Evolutionary conservation across 169 alveolate genomes (phyloP).

Genomic region (Besnoitia besnoiti): DNA sequence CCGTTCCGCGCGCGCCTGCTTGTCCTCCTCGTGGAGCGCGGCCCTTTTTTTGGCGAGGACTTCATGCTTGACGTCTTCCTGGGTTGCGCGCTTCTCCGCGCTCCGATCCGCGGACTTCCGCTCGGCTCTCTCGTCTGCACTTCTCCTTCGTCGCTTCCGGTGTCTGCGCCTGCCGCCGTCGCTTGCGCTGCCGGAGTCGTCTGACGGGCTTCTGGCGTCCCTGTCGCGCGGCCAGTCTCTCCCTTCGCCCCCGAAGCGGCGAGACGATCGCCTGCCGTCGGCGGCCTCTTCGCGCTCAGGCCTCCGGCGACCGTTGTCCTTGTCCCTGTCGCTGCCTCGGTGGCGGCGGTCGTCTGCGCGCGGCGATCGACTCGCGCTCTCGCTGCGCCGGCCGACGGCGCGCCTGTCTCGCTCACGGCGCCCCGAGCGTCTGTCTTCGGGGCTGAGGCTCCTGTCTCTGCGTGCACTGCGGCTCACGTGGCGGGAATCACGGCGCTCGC

Average conservation of each 20-base stretch:
- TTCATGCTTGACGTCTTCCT: too few relatives aligned
- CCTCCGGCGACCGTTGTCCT: too few relatives aligned
- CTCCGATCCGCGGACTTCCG: background rate
- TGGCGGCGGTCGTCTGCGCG: background rate
- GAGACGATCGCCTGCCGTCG: background rate
- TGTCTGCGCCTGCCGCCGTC: conserved; percentile 14
- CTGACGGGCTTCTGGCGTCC: conserved; percentile 11
- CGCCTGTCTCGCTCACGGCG: background rate
- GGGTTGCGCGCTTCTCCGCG: background rate
- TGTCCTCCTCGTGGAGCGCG: background rate
- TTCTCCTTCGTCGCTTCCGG: conserved; percentile 8
- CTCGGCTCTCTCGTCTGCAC: conserved; percentile 9
- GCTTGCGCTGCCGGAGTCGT: background rate
- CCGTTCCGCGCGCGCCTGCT: background rate
- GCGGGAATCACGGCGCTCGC: background rate
- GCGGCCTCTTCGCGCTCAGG: background rate
- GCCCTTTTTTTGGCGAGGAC: background rate
- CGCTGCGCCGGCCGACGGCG: background rate
- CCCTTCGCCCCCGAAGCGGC: background rate
- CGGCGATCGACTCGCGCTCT: background rate
- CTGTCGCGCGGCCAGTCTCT: conserved; percentile 36
- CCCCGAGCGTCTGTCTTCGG: background rate
- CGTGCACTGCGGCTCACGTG: background rate
- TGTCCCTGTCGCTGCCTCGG: background rate
- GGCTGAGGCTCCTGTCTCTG: background rate